Evolutionary conservation across 73 alveolate genomes (phyloP).

Genomic region (Uronychia setigera): DNA sequence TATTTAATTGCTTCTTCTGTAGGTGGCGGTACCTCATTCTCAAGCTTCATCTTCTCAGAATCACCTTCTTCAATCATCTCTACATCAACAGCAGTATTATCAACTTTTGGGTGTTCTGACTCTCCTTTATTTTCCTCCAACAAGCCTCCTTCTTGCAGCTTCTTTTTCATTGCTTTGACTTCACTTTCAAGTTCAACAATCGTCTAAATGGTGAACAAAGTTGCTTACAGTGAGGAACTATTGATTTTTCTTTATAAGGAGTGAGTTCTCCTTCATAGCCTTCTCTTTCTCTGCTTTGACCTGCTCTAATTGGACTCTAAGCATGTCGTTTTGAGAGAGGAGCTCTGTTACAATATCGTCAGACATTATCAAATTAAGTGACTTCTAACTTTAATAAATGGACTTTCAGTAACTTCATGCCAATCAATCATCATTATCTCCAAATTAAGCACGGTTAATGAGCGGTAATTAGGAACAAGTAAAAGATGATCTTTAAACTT

Average conservation of each 20-base stretch:
- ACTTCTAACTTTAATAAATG: no score
- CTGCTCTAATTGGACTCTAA: constrained; percentile 22
- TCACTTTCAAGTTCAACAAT: constrained; percentile 1
- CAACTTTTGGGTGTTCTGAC: no score
- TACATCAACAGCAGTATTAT: no score
- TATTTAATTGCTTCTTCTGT: not conserved
- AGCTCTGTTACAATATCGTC: constrained; percentile 44
- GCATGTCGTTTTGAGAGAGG: constrained; percentile 5
- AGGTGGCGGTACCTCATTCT: not conserved
- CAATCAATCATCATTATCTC: no score
- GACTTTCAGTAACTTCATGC: no score
- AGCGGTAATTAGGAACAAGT: no score
- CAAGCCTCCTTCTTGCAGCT: constrained; percentile 4
- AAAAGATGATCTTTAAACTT: no score
- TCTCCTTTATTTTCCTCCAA: no score
- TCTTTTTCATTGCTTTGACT: not conserved
- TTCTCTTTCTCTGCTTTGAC: constrained; percentile 34
- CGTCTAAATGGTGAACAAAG: not conserved
- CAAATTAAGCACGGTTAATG: no score
- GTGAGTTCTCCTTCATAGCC: constrained; percentile 16
- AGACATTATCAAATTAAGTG: constrained; percentile 10
- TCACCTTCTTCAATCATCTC: no score
- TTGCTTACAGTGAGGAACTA: not conserved
- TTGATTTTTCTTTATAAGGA: not conserved
- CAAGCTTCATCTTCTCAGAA: no score